Conservation (phyloP, 345 rosid genomes). For the Barbarea vulgaris region DNA sequence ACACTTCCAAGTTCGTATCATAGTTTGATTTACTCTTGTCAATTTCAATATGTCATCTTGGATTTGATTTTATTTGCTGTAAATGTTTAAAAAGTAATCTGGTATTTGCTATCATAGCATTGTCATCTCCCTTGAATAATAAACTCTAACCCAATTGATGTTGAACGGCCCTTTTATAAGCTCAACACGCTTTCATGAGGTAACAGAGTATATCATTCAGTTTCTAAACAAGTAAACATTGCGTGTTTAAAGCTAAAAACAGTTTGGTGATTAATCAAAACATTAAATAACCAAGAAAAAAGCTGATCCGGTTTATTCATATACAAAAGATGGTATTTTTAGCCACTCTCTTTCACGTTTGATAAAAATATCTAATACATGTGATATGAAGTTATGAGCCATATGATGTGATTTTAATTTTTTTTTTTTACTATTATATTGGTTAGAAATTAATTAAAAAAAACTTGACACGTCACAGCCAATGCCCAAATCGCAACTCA, state of each 20-base stretch:
- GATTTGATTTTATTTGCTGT: constrained; percentile 17
- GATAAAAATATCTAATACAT: background rate
- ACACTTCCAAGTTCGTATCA: constrained; percentile 22
- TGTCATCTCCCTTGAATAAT: constrained; percentile 19
- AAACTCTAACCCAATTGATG: background rate
- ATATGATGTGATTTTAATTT: background rate
- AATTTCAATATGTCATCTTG: background rate
- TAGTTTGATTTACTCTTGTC: constrained; percentile 11
- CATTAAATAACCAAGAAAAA: background rate
- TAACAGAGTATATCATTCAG: background rate
- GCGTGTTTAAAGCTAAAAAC: background rate
- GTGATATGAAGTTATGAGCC: background rate
- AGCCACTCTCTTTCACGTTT: background rate
- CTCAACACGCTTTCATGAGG: background rate
- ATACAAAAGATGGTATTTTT: background rate
- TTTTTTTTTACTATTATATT: background rate
- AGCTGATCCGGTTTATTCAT: background rate
- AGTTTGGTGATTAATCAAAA: background rate
- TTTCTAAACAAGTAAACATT: background rate
- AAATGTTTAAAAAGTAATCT: constrained; percentile 22
- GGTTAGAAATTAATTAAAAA: background rate
- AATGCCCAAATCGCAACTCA: background rate
- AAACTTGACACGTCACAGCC: background rate
- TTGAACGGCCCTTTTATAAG: background rate
- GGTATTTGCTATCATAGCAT: background rate